Evolutionary conservation across 2,329 filamentous ascomycete genomes (phyloP).

Genomic region (Dothiorella sarmentorum): DNA sequence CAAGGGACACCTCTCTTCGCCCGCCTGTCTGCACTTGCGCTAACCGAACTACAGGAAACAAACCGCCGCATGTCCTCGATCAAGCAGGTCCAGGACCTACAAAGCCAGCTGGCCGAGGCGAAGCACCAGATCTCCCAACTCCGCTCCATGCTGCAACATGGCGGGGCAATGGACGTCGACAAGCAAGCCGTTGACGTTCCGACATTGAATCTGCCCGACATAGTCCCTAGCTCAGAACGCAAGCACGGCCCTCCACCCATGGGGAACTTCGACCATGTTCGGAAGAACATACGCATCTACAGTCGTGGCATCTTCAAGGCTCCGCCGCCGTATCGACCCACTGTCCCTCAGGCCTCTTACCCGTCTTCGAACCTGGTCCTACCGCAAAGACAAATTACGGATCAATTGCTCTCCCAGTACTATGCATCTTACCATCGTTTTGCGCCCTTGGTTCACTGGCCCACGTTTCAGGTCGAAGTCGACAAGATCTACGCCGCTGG

Average conservation of each 20-base stretch:
- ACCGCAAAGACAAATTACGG: conserved; percentile 66
- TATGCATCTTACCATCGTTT: conserved; percentile 72
- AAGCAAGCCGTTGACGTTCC: conserved; percentile 25
- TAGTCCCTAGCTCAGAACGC: conserved; percentile 42
- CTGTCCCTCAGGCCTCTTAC: conserved; percentile 42
- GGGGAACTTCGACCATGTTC: conserved; percentile 68
- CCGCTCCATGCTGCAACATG: conserved; percentile 58
- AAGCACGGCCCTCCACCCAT: conserved; percentile 53
- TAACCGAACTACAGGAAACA: conserved; percentile 58
- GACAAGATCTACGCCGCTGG: conserved; percentile 70
- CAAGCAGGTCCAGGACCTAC: conserved; percentile 96
- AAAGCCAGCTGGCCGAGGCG: conserved; percentile 80
- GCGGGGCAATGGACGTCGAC: conserved; percentile 45
- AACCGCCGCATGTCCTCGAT: conserved; percentile 98
- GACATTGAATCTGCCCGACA: conserved; percentile 32
- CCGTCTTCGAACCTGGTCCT: conserved; percentile 55
- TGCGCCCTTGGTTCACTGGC: conserved; percentile 86
- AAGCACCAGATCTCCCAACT: conserved; percentile 76
- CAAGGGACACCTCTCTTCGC: conserved; percentile 50
- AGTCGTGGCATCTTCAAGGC: conserved; percentile 77
- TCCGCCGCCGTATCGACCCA: conserved; percentile 64
- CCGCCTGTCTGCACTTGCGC: neutral
- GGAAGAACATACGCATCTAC: conserved; percentile 68
- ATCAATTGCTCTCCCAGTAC: conserved; percentile 72
- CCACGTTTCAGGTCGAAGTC: conserved; percentile 71